phyloP scores from a whole-genome alignment of 495 filamentous ascomycete genomes.

The Bacidia rubella region DNA sequence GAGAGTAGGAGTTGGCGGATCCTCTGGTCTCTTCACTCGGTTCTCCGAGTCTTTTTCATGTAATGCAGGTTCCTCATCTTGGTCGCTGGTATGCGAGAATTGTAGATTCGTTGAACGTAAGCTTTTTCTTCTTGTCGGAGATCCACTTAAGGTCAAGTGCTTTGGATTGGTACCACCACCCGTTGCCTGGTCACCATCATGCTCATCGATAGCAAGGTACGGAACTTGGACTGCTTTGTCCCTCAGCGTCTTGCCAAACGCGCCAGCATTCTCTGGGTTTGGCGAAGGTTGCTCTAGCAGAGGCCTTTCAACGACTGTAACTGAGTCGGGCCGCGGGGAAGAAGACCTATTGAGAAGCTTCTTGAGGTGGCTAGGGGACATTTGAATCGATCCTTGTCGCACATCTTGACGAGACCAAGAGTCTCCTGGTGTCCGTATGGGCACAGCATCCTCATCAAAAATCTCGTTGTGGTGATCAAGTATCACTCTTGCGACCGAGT shows the following conservation, averaged over 20 bases:
- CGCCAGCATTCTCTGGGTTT: not conserved
- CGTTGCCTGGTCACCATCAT: not conserved
- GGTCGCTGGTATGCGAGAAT: not conserved
- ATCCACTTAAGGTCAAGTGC: not conserved
- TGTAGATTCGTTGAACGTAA: not conserved
- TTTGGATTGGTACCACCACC: not conserved
- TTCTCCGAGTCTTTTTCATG: no score
- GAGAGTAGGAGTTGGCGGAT: no score
- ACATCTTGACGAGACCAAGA: slow-evolving; percentile 7
- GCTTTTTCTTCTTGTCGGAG: not conserved
- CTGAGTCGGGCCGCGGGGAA: not conserved
- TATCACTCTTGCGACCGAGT: not conserved
- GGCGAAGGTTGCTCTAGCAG: slow-evolving; percentile 2
- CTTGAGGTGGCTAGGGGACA: slow-evolving; percentile 11
- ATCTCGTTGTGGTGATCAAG: not conserved
- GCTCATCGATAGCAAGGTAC: not conserved
- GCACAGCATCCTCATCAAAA: slow-evolving; percentile 13
- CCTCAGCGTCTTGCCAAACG: slow-evolving; percentile 9
- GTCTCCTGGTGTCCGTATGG: slow-evolving; percentile 9
- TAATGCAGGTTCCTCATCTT: no score
- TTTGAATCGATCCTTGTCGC: slow-evolving; percentile 5
- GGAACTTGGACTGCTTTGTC: slow-evolving; percentile 8
- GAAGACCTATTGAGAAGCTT: slow-evolving; percentile 8
- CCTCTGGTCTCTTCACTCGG: no score
- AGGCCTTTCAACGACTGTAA: not conserved